A percentile compares a stretch with the other conserved stretches of the same genome.
phyloP scores from a whole-genome alignment of 208 protist species.

The Leptomonas pyrrhocoris region DNA sequence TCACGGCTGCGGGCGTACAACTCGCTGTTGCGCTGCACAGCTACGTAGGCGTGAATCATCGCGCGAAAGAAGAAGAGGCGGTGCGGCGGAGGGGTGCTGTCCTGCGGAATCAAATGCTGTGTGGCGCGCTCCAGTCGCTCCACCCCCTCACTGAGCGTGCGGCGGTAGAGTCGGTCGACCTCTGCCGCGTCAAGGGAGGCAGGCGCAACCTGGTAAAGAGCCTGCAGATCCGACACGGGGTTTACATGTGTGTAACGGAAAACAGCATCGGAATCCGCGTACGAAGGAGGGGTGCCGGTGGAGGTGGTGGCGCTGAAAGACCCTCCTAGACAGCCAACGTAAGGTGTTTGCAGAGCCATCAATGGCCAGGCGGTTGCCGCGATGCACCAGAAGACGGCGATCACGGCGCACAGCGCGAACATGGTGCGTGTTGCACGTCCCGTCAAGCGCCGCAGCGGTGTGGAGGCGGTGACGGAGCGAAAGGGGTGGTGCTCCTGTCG shows the following conservation, averaged over 20 bases:
- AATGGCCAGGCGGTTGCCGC: conserved; percentile 11
- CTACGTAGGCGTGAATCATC: conserved; percentile 64
- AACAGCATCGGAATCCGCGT: conserved; percentile 25
- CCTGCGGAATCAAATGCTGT: conserved; percentile 36
- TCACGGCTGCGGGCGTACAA: conserved; percentile 77
- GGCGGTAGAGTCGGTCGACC: conserved; percentile 53
- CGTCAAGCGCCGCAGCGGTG: neutral
- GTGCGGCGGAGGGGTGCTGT: conserved; percentile 26
- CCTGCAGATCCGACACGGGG: conserved; percentile 67
- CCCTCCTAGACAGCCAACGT: neutral
- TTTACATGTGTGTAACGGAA: conserved; percentile 63
- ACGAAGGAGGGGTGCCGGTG: neutral
- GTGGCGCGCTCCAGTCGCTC: conserved; percentile 75
- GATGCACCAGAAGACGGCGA: conserved; percentile 12
- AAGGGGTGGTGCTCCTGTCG: neutral
- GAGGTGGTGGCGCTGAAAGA: neutral
- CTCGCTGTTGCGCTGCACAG: conserved; percentile 47
- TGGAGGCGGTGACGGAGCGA: conserved; percentile 4
- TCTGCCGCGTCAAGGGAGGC: conserved; percentile 40
- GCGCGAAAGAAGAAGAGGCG: conserved; percentile 49
- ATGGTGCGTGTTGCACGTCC: neutral
- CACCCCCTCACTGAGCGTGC: conserved; percentile 66
- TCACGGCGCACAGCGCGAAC: neutral
- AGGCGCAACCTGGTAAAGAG: conserved; percentile 60
- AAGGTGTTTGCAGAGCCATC: conserved; percentile 33